Evolutionary conservation across 169 alveolate genomes (phyloP).

Genomic region (Plasmodium relictum): DNA sequence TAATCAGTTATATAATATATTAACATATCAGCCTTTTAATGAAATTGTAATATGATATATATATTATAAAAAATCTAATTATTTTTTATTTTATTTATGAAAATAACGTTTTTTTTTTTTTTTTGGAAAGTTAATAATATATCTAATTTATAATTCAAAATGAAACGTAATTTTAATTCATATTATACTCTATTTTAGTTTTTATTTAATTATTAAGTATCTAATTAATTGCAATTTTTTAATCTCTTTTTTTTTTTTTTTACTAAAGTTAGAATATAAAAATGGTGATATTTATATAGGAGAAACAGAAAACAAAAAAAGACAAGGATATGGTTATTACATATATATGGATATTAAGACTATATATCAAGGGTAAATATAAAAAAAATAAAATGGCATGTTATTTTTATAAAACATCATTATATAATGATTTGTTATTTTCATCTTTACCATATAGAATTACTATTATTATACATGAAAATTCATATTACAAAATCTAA

Average conservation of each 20-base stretch:
- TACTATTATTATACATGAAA: too few species aligned
- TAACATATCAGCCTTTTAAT: slow-evolving; percentile 39
- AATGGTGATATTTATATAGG: slow-evolving; percentile 73
- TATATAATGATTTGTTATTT: too few species aligned
- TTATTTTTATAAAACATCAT: neutral
- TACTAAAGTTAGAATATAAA: slow-evolving; percentile 61
- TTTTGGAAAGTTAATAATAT: too few species aligned
- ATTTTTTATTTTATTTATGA: too few species aligned
- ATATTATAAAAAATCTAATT: neutral
- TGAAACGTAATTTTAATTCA: neutral
- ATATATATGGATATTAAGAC: slow-evolving; percentile 20
- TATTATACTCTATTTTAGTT: too few species aligned
- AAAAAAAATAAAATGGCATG: neutral
- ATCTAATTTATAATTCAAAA: too few species aligned
- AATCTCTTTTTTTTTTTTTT: neutral
- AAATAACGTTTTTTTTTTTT: too few species aligned
- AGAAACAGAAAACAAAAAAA: slow-evolving; percentile 14
- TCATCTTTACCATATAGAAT: too few species aligned
- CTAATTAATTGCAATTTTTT: neutral
- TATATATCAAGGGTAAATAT: slow-evolving; percentile 56
- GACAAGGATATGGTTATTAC: slow-evolving; percentile 69
- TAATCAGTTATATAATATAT: slow-evolving; percentile 19
- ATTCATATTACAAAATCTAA: neutral
- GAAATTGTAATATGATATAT: slow-evolving; percentile 34
- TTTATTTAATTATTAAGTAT: neutral